phyloP scores from a whole-genome alignment of 257 asterid genomes.

The Solanum pinnatisectum region DNA sequence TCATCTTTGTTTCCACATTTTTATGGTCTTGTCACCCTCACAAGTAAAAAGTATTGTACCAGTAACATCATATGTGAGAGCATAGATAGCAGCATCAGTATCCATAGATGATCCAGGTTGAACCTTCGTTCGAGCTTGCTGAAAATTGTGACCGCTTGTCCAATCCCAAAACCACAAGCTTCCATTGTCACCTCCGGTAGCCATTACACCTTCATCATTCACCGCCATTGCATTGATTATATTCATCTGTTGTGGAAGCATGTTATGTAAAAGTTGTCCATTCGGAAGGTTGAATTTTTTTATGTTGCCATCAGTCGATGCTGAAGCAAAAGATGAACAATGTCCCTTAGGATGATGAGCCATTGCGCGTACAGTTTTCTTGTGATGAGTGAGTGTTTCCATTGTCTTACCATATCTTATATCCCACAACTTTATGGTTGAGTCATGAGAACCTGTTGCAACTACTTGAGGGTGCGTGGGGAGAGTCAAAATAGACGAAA shows the following conservation, averaged over 20 bases:
- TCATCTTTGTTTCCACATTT: background rate
- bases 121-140: background rate
- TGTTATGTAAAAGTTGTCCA: conserved; percentile 81
- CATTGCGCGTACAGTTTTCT: background rate
- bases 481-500: background rate
- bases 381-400: background rate
- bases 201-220: conserved; percentile 72
- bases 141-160: conserved; percentile 61
- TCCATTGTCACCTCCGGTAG: conserved; percentile 94
- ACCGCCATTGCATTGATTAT: conserved; percentile 77
- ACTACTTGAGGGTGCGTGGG: background rate
- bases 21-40: background rate
- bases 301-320: conserved; percentile 70
- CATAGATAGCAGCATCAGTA: background rate
- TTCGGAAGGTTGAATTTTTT: conserved; percentile 71
- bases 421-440: conserved; percentile 87
- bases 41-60: background rate
- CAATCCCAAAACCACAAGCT: conserved; percentile 98
- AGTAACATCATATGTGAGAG: background rate
- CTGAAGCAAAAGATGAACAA: conserved; percentile 45
- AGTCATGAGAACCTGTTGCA: conserved; percentile 43
- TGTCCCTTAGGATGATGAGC: background rate
- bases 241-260: conserved; percentile 83
- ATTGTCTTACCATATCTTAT: conserved; percentile 44
- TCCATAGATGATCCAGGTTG: background rate